These are phyloP conservation scores for Ceratobasidium sp. DNA, from an alignment of 1,284 basidiomycete genomes.

Conservation along the genomic window DNA sequence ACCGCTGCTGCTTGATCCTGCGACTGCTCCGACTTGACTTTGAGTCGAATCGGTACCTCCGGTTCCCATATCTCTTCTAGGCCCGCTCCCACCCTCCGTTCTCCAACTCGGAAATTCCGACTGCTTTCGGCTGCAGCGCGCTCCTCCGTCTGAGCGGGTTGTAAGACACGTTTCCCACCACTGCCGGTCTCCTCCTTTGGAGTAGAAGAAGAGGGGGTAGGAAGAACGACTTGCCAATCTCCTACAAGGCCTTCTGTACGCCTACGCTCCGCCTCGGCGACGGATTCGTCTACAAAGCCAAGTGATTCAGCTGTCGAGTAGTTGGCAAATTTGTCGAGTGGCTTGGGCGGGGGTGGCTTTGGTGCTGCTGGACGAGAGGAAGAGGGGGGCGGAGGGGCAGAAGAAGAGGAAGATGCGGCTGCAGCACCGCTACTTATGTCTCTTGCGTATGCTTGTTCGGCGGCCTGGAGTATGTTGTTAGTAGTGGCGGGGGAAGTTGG, in stretches of 20 bases:
- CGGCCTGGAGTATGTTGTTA: constrained; percentile 59
- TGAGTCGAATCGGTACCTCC: constrained; percentile 28
- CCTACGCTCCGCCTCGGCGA: constrained; percentile 64
- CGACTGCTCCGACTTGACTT: constrained; percentile 24
- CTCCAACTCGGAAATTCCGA: constrained; percentile 31
- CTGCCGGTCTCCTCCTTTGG: not conserved
- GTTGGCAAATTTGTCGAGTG: constrained; percentile 76
- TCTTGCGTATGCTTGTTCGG: constrained; percentile 72
- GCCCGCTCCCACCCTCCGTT: constrained; percentile 24
- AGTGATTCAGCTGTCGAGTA: constrained; percentile 87
- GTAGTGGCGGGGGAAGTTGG: constrained; percentile 16
- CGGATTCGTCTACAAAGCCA: constrained; percentile 77
- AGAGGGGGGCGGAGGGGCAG: constrained; percentile 53
- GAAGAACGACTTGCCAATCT: constrained; percentile 63
- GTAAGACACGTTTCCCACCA: constrained; percentile 14
- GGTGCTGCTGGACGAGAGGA: constrained; percentile 50
- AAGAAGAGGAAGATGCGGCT: constrained; percentile 44
- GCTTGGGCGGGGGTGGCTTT: constrained; percentile 56
- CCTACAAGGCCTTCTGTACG: constrained; percentile 76
- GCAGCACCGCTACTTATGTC: constrained; percentile 70
- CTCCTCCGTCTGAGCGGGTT: constrained; percentile 28
- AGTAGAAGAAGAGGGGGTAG: constrained; percentile 5
- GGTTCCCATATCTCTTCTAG: constrained; percentile 34
- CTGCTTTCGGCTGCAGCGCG: constrained; percentile 32
- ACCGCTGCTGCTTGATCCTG: too few relatives aligned